Evolutionary conservation across 2,329 filamentous ascomycete species (phyloP), one percentile per base, ranked within the genome.

Genomic region (Aureobasidium namibiae): DNA sequence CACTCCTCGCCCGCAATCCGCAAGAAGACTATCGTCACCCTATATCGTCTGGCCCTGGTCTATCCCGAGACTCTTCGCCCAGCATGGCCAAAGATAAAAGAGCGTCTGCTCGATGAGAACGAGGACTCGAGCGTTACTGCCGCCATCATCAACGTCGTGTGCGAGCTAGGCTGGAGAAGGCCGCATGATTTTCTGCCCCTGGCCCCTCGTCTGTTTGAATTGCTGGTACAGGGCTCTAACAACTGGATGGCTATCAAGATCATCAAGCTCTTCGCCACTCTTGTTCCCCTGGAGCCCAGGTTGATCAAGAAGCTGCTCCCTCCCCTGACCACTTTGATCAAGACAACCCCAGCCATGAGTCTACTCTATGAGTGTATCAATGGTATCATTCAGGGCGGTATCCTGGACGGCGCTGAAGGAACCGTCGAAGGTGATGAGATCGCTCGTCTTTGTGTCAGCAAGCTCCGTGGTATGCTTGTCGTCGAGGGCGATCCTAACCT

Each of bases 161-260:
- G 94, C 73, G 94, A 99, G 74, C 77, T 99, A 39, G 92, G 92
- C 6, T 96, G 92, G 90, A 84, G 94, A 66, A 82, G 94, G 65
- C 94, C 94, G 4, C 87, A 92, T 65, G 94, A 99, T 73, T 97
- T 97, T 67, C 78, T 99, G 31, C 90, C 94, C 14, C 79, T 99
- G 31, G 94, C 94, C 0, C 94, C 94, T 9, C 82, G 94, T 61
- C 75, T 99, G 26, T 99, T 97, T 67, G 92, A 96, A 69, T 80
- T 99, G 18, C 78, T 99, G 26, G 92, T 96, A 13, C 88, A 95
- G 62, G 87, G 91, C 59, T 88, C 88, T 38, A 97, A 99, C 74
- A 99, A 99, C 73, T 99, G 94, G 94, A 97, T 99, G 92, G 92
- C 92, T 61, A 99, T 99, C 71, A 99, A 99, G 72, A 84, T 99